Percentiles rank a stretch among this genome's conserved stretches.
Evolutionary conservation across 1,284 basidiomycete species (phyloP).

Genomic region (Puccinia coronata): DNA sequence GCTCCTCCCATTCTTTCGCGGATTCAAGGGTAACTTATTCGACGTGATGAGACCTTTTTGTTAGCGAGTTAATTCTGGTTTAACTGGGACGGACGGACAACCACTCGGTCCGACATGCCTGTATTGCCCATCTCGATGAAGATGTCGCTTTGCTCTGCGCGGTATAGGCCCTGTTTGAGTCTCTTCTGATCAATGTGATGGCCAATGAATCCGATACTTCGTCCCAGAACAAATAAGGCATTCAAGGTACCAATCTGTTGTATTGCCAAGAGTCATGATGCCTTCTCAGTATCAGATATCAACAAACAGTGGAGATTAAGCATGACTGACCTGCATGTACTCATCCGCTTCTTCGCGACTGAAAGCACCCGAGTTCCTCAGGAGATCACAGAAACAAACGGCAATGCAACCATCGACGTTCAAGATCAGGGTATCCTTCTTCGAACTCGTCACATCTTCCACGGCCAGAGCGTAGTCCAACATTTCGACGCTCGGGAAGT

Average conservation of each 20-base stretch:
- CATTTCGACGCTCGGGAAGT: too few relatives aligned
- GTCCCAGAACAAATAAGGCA: conserved; percentile 93
- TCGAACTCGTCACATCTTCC: conserved; percentile 94
- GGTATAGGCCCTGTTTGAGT: conserved; percentile 67
- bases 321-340: conserved; percentile 74
- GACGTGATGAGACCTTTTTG: background rate
- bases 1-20: background rate
- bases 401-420: conserved; percentile 98
- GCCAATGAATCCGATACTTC: conserved; percentile 95
- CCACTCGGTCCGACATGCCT: conserved; percentile 42
- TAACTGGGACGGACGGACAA: conserved; percentile 40
- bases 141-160: conserved; percentile 48
- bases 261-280: background rate
- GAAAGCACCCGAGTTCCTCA: conserved; percentile 91
- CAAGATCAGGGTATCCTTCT: conserved; percentile 89
- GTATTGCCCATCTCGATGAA: conserved; percentile 46
- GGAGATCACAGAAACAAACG: conserved; percentile 94
- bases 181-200: conserved; percentile 95
- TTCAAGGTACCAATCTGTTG: conserved; percentile 79
- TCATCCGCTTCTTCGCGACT: conserved; percentile 93
- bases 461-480: conserved; percentile 98
- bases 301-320: background rate
- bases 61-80: background rate
- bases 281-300: background rate
- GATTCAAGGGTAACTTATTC: background rate